Evolutionary conservation across 192 early-diverging fungal genomes (phyloP).

Genomic region (Backusella tarrabulga): DNA sequence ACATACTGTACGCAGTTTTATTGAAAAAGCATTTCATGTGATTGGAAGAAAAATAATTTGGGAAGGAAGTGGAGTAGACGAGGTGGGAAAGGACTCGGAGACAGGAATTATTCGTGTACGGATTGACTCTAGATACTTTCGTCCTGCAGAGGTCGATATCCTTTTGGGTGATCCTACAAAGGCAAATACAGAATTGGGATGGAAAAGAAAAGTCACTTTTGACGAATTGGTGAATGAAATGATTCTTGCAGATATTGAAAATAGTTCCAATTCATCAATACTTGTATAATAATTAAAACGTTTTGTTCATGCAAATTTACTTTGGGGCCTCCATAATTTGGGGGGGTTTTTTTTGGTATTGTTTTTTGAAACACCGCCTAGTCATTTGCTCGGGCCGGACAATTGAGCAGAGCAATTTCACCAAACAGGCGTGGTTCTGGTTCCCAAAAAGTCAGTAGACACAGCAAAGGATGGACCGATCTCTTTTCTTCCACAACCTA

Average conservation of each 20-base stretch:
- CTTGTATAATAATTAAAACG: background rate
- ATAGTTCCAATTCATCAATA: background rate
- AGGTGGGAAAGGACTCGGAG: slow-evolving; percentile 55
- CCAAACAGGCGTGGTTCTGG: background rate
- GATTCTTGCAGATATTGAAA: slow-evolving; percentile 55
- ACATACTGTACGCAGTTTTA: slow-evolving; percentile 73
- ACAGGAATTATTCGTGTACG: slow-evolving; percentile 54
- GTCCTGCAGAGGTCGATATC: slow-evolving; percentile 74
- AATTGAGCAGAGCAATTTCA: background rate
- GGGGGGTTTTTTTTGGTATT: background rate
- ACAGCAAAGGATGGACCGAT: slow-evolving; percentile 1
- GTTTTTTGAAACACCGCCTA: background rate
- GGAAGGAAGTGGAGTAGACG: slow-evolving; percentile 59
- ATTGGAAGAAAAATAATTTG: slow-evolving; percentile 57
- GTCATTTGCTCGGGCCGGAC: background rate
- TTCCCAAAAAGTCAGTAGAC: background rate
- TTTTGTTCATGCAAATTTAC: background rate
- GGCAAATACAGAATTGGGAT: slow-evolving; percentile 60
- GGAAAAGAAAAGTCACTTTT: slow-evolving; percentile 66
- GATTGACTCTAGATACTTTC: slow-evolving; percentile 70
- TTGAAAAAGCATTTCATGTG: slow-evolving; percentile 71
- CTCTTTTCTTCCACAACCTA: slow-evolving; percentile 9
- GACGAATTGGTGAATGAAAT: slow-evolving; percentile 65
- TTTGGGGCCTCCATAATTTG: background rate
- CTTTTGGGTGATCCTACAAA: slow-evolving; percentile 70